phyloP scores from a whole-genome alignment of 2,329 filamentous ascomycete genomes.

The Alternaria ethzedia region DNA sequence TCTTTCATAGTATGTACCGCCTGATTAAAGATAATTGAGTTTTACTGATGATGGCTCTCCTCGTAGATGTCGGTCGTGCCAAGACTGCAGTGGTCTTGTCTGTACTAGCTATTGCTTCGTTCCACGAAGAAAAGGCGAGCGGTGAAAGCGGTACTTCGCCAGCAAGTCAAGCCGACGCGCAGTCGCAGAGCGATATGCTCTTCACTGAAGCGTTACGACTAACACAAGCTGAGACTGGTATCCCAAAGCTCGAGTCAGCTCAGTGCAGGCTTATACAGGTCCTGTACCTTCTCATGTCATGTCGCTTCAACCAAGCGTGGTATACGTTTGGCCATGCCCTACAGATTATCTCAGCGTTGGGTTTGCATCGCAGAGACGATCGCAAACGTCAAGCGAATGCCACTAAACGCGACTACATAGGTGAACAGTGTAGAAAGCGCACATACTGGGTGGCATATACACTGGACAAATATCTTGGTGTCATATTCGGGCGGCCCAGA shows the following conservation, averaged over 20 bases:
- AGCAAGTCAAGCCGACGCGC: conserved; percentile 32
- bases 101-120: conserved; percentile 55
- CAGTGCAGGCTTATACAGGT: conserved; percentile 64
- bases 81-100: conserved; percentile 49
- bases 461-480: conserved; percentile 64
- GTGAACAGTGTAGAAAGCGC: conserved; percentile 60
- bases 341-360: conserved; percentile 57
- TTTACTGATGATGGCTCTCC: background rate
- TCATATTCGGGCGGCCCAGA: conserved; percentile 1
- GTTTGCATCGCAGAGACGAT: conserved; percentile 48
- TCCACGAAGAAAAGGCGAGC: conserved; percentile 53
- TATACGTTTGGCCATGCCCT: conserved; percentile 64
- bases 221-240: conserved; percentile 56
- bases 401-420: conserved; percentile 50
- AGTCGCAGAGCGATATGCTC: conserved; percentile 47
- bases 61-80: conserved; percentile 43
- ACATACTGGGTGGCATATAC: conserved; percentile 69
- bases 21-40: background rate
- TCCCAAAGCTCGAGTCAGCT: conserved; percentile 61
- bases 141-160: conserved; percentile 29
- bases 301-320: conserved; percentile 65
- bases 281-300: conserved; percentile 63
- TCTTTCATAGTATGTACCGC: conserved; percentile 46
- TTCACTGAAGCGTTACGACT: conserved; percentile 50
- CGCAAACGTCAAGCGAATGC: conserved; percentile 29